Evolutionary conservation across 2,329 filamentous ascomycete species (phyloP).

Genomic region (Blastomyces gilchristii): DNA sequence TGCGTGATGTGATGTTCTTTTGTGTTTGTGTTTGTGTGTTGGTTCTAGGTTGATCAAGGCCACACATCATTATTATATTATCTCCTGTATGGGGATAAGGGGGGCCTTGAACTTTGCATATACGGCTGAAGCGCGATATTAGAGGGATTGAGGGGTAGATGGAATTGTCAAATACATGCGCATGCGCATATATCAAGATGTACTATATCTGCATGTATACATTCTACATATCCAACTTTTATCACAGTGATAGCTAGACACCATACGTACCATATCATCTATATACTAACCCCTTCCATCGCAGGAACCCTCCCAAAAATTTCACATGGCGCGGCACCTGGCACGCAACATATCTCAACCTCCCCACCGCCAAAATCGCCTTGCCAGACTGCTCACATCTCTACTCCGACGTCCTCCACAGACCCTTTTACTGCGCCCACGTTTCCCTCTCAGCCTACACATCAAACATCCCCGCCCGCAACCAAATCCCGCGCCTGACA

Average conservation of each 20-base stretch:
- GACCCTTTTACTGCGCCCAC: slow-evolving; percentile 82
- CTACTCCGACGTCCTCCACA: slow-evolving; percentile 81
- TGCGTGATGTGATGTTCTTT: background rate
- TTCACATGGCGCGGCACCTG: slow-evolving; percentile 73
- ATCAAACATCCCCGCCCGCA: slow-evolving; percentile 58
- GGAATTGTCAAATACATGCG: background rate
- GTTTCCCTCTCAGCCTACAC: slow-evolving; percentile 57
- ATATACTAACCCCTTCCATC: background rate
- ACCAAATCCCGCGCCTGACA: slow-evolving; percentile 60
- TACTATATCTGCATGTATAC: background rate
- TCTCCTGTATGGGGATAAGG: background rate
- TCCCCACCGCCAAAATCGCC: slow-evolving; percentile 45
- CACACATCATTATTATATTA: background rate
- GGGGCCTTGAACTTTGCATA: background rate
- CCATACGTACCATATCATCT: background rate
- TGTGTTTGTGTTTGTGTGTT: background rate
- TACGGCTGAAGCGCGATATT: background rate
- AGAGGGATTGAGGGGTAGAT: too few species aligned
- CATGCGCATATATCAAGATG: slow-evolving; percentile 1
- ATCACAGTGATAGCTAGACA: background rate
- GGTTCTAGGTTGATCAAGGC: background rate
- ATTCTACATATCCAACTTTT: background rate
- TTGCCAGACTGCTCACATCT: slow-evolving; percentile 63
- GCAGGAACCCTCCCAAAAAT: slow-evolving; percentile 10
- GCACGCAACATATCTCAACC: slow-evolving; percentile 64